A percentile compares a stretch with the other conserved stretches of the same genome.
Evolutionary conservation across 2,329 filamentous ascomycete species (phyloP).

Genomic region (Pseudocercospora cruenta): DNA sequence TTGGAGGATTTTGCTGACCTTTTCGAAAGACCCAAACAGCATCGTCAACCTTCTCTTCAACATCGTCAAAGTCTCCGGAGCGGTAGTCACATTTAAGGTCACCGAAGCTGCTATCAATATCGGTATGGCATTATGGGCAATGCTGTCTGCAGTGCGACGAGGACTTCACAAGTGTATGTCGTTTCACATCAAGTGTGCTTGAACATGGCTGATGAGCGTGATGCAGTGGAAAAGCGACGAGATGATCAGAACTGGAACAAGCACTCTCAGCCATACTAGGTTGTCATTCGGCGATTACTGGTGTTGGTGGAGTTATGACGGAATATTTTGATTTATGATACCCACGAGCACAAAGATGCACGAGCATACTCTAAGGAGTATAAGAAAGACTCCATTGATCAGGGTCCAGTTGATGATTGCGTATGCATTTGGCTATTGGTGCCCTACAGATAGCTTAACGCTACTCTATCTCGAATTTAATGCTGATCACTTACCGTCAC

Average conservation of each 20-base stretch:
- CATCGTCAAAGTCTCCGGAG: not conserved
- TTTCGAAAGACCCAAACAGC: not conserved
- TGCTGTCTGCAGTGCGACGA: not conserved
- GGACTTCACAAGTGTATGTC: conserved; percentile 8
- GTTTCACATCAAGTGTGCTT: not conserved
- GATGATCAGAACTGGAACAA: conserved; percentile 3
- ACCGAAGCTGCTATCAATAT: conserved; percentile 4
- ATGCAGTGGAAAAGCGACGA: conserved; percentile 3
- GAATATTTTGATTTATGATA: not conserved
- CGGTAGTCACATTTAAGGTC: not conserved
- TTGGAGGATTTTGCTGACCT: not conserved
- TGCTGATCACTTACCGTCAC: not conserved
- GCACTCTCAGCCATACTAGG: not conserved
- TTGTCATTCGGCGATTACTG: not conserved
- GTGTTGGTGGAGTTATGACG: not conserved
- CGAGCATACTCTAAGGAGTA: not conserved
- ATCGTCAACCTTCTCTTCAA: conserved; percentile 2
- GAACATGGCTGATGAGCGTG: not conserved
- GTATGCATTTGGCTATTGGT: not conserved
- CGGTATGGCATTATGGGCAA: not conserved
- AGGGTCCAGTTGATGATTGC: too few relatives aligned
- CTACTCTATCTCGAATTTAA: not conserved
- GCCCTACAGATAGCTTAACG: not conserved
- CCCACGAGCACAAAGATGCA: not conserved
- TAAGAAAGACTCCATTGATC: not conserved